Percentiles rank a stretch among this genome's conserved stretches.
These are phyloP conservation scores for Populus euphratica DNA, from an alignment of 345 rosid genomes.

Conservation along the genomic window DNA sequence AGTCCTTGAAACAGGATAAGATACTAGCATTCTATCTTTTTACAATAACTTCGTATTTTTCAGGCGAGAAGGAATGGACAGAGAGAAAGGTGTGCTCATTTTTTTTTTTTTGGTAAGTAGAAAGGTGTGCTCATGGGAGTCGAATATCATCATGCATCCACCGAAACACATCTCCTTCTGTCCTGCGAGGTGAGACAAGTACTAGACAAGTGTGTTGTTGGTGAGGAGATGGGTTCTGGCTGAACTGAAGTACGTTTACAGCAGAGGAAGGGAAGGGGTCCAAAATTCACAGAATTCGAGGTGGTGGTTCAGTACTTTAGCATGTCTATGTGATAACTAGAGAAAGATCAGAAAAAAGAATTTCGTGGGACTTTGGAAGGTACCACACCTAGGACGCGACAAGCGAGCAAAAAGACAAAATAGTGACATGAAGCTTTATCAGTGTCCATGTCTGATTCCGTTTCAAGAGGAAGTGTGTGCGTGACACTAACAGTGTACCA, in stretches of 20 bases:
- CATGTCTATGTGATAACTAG: neutral
- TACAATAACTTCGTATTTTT: no score
- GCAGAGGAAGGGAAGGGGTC: neutral
- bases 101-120: no score
- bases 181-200: conserved; percentile 6
- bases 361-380: neutral
- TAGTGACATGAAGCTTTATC: neutral
- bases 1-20: neutral
- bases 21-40: neutral
- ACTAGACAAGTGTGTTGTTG: neutral
- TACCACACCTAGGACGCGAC: neutral
- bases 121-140: neutral
- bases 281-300: neutral
- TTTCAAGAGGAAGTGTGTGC: neutral
- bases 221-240: neutral
- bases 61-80: neutral
- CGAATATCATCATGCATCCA: neutral
- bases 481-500: neutral
- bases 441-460: neutral
- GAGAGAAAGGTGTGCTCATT: no score
- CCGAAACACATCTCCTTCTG: conserved; percentile 7
- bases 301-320: neutral
- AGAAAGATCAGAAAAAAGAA: neutral
- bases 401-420: neutral
- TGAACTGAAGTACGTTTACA: neutral